These are phyloP conservation scores for Globisporangium heterothallicum DNA, from an alignment of 352 stramenopile species.

Conservation along the genomic window DNA sequence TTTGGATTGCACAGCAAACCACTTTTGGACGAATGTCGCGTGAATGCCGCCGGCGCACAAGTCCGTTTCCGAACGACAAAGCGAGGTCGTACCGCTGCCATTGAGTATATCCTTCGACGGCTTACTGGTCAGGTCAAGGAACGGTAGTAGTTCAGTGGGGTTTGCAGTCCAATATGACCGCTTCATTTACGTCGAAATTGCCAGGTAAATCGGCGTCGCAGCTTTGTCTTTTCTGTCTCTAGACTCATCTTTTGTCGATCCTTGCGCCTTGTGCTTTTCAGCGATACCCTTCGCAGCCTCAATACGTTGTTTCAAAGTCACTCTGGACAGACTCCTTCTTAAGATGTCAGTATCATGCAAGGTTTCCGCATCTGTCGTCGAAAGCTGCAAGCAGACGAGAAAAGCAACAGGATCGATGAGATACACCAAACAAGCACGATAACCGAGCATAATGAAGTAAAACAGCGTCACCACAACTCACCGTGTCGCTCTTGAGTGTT, in stretches of 20 bases:
- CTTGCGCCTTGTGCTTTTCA: not conserved
- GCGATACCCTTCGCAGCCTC: constrained; percentile 8
- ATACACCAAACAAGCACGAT: too few species aligned
- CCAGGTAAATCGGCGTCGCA: constrained; percentile 33
- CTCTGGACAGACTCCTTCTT: constrained; percentile 50
- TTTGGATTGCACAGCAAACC: constrained; percentile 42
- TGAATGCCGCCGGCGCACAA: constrained; percentile 36
- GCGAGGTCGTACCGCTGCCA: constrained; percentile 45
- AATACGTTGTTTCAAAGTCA: constrained; percentile 50
- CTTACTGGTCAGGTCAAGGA: constrained; percentile 31
- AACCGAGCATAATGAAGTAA: not conserved
- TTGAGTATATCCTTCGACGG: constrained; percentile 40
- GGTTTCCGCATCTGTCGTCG: not conserved
- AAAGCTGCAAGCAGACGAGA: constrained; percentile 4
- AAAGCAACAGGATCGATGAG: not conserved
- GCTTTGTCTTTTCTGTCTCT: constrained; percentile 11
- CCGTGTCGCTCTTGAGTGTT: constrained; percentile 8
- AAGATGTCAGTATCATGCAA: constrained; percentile 42
- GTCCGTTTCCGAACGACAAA: constrained; percentile 53
- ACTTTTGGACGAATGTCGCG: constrained; percentile 42
- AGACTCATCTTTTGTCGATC: constrained; percentile 1
- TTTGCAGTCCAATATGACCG: not conserved
- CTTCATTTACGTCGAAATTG: constrained; percentile 45
- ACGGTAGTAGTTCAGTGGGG: too few species aligned
- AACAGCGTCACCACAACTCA: not conserved